Conservation (phyloP, 1,284 basidiomycete genomes). For the Fereydounia khargensis region DNA sequence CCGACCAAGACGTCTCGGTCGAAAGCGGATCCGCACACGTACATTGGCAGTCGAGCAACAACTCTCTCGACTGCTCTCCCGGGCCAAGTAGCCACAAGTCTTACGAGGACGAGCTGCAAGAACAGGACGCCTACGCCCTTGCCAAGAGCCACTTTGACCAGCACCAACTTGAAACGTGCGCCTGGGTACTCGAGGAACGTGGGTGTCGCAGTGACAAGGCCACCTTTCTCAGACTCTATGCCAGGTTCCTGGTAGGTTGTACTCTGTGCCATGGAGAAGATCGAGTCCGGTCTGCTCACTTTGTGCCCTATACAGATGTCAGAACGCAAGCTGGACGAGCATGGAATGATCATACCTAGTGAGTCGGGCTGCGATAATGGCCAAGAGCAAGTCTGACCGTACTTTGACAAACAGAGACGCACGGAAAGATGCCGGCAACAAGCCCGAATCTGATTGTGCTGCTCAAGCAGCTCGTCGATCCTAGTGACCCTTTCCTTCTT, state of each 20-base stretch:
- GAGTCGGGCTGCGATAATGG: too few relatives aligned
- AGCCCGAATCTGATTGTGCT: constrained; percentile 34
- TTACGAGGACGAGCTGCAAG: constrained; percentile 31
- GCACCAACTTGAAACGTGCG: constrained; percentile 76
- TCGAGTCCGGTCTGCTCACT: too few relatives aligned
- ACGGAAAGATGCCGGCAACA: constrained; percentile 26
- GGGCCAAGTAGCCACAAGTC: constrained; percentile 8
- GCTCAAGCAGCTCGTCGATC: constrained; percentile 43
- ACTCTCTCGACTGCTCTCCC: constrained; percentile 24
- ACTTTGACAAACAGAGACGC: too few relatives aligned
- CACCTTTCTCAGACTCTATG: constrained; percentile 75
- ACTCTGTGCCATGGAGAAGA: too few relatives aligned
- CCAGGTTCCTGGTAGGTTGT: constrained; percentile 75
- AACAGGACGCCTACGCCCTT: constrained; percentile 64
- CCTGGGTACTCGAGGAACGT: constrained; percentile 57
- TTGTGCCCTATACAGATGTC: constrained; percentile 18
- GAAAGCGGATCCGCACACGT: constrained; percentile 34
- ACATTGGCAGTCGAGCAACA: constrained; percentile 31
- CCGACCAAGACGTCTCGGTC: constrained; percentile 23
- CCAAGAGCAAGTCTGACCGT: too few relatives aligned
- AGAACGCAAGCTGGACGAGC: constrained; percentile 40
- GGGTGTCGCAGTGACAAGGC: constrained; percentile 61
- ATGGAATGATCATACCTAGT: constrained; percentile 37
- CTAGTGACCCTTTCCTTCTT: constrained; percentile 42
- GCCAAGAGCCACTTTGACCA: constrained; percentile 75